Evolutionary conservation across 2,329 filamentous ascomycete genomes (phyloP).

Genomic region (Exophiala sp.): DNA sequence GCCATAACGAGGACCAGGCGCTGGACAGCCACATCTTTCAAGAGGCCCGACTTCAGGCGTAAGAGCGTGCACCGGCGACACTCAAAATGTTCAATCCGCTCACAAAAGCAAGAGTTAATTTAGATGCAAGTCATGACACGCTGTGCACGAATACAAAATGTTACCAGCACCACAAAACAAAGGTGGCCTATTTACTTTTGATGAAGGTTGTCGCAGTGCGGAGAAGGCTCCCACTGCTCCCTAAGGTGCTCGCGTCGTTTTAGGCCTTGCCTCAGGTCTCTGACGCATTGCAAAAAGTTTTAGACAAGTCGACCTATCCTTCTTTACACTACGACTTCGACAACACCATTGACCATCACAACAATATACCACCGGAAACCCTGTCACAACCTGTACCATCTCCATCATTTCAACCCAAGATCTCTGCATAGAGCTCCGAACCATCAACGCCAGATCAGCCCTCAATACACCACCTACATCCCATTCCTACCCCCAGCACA

Average conservation of each 20-base stretch:
- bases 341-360: no score
- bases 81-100: background rate
- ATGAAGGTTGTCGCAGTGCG: no score
- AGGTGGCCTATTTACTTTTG: no score
- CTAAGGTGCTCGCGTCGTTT: no score
- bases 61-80: background rate
- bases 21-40: slow-evolving; percentile 20
- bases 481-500: background rate
- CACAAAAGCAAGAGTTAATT: background rate
- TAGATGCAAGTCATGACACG: no score
- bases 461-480: background rate
- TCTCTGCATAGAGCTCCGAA: background rate
- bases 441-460: background rate
- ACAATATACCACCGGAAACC: no score
- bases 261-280: no score
- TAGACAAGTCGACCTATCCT: no score
- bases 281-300: no score
- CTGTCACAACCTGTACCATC: background rate
- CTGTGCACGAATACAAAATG: background rate
- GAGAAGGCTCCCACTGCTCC: no score
- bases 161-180: background rate
- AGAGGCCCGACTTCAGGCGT: no score
- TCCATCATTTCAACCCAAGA: background rate
- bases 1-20: slow-evolving; percentile 22
- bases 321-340: no score